phyloP scores from a whole-genome alignment of 2,329 filamentous ascomycete species.

The Phialemonium atrogriseum region DNA sequence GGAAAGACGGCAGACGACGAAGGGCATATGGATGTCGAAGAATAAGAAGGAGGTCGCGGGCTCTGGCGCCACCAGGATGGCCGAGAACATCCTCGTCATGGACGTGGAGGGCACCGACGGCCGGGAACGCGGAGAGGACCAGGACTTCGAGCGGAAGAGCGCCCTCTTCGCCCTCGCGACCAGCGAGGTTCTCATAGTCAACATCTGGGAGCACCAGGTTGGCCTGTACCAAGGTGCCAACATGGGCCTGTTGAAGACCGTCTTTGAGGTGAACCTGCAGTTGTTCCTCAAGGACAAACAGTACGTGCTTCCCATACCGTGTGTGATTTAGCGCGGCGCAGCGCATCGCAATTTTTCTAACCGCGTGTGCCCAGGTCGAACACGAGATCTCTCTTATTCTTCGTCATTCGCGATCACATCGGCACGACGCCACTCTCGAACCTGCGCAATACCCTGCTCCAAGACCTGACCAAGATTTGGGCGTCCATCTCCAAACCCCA shows the following conservation, averaged over 20 bases:
- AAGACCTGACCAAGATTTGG: slow-evolving; percentile 91
- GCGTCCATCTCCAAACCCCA: slow-evolving; percentile 82
- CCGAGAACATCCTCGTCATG: slow-evolving; percentile 98
- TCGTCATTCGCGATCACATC: slow-evolving; percentile 95
- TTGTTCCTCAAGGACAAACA: slow-evolving; percentile 93
- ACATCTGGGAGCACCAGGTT: slow-evolving; percentile 99
- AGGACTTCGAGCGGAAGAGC: slow-evolving; percentile 98
- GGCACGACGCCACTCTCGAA: slow-evolving; percentile 86
- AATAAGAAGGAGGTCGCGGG: slow-evolving; percentile 60
- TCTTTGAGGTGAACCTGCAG: slow-evolving; percentile 97
- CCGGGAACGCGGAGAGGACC: slow-evolving; percentile 90
- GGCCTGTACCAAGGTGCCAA: slow-evolving; percentile 97
- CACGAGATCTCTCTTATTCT: slow-evolving; percentile 88
- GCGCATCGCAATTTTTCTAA: neutral
- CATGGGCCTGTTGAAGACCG: slow-evolving; percentile 96
- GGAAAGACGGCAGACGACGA: slow-evolving; percentile 91
- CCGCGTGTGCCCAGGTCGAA: slow-evolving; percentile 52
- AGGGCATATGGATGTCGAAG: slow-evolving; percentile 99
- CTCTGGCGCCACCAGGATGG: slow-evolving; percentile 56
- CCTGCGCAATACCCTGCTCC: slow-evolving; percentile 79
- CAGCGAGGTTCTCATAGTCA: slow-evolving; percentile 95
- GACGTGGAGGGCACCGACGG: slow-evolving; percentile 98
- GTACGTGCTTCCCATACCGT: slow-evolving; percentile 38
- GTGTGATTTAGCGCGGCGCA: neutral
- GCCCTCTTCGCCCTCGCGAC: slow-evolving; percentile 94